Evolutionary conservation across 768 basidiomycete species (phyloP).

Genomic region (Suillus ampliporus): DNA sequence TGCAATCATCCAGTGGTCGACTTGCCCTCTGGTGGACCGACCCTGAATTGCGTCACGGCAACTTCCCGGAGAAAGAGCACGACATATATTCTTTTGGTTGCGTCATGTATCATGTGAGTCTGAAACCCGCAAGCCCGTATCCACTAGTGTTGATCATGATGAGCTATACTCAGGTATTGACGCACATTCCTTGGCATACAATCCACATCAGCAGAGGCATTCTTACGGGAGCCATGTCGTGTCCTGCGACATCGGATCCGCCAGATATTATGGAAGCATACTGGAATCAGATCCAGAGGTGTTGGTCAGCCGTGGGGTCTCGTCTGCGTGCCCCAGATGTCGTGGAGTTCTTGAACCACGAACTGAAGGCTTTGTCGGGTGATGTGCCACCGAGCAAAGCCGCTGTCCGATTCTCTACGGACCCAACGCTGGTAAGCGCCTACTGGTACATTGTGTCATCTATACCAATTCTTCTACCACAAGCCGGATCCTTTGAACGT

Average conservation of each 20-base stretch:
- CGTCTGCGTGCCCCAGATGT: not conserved
- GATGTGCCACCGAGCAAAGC: no score
- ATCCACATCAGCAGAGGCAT: no score
- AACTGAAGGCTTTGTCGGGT: not conserved
- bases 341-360: not conserved
- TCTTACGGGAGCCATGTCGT: no score
- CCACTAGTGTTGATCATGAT: not conserved
- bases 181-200: not conserved
- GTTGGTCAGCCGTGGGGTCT: not conserved
- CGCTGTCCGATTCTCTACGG: no score
- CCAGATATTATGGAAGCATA: not conserved
- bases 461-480: not conserved
- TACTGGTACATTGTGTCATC: not conserved
- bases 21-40: constrained; percentile 49
- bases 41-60: constrained; percentile 39
- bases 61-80: constrained; percentile 25
- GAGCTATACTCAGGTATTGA: not conserved
- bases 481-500: not conserved
- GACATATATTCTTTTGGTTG: constrained; percentile 47
- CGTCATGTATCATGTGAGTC: constrained; percentile 19
- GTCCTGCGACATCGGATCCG: not conserved
- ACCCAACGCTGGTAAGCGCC: not conserved
- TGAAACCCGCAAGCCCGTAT: not conserved
- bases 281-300: not conserved
- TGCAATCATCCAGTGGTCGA: not conserved